Base-by-base conservation (phyloP, 1,284 basidiomycete genomes). In the Puccinia triticina region DNA sequence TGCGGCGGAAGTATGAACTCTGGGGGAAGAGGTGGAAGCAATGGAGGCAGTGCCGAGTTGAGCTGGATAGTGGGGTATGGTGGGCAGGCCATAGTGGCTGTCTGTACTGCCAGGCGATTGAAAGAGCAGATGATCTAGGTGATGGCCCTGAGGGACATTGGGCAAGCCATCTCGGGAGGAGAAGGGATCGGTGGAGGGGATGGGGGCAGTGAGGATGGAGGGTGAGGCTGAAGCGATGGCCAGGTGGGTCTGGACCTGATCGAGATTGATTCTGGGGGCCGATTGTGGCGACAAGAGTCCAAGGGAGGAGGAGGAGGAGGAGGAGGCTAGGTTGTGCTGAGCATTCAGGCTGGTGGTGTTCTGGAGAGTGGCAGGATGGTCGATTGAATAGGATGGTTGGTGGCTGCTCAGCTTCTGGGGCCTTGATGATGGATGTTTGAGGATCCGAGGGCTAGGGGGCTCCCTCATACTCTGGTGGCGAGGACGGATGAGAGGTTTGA, bases 71-170 rank as follows among this genome's bases (percentile, higher is more conserved):
- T 23, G 57, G 11, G 74, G n/a, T 29, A 64, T 14, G 3, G 57
- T 61, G 37, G 74, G 55, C 37, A 74, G 32, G 23, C 43, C 69
- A 34, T 97, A 93, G 74, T 97, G 89, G 83, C 92, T 40, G 8
- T 10, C 4, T 11, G 26, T 16, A 3, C 34, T 11, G 90, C 34
- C 89, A 88, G 87, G 95, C 92, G 29, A 92, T 90, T 73, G 89
- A 88, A 26, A 88, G 83, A 90, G 88, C 81, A 92, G 89, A 18
- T 90, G 90, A 11, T 92, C 93, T 1, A 91, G 91, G 18, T 91
- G 93, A 83, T 29, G 83, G 83, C 23, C 83, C 82, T 34, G 84
- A 85, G 53, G 83, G 85, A 74, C 83, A 84, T 46, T 77, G 80
- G 92, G 84, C 90, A 88, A 84, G 90, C 88, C 37, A 91, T 89